Evolutionary conservation across 2,329 filamentous ascomycete species (phyloP), one percentile per base, ranked within the genome.

Genomic region (Verticillium alfalfae): DNA sequence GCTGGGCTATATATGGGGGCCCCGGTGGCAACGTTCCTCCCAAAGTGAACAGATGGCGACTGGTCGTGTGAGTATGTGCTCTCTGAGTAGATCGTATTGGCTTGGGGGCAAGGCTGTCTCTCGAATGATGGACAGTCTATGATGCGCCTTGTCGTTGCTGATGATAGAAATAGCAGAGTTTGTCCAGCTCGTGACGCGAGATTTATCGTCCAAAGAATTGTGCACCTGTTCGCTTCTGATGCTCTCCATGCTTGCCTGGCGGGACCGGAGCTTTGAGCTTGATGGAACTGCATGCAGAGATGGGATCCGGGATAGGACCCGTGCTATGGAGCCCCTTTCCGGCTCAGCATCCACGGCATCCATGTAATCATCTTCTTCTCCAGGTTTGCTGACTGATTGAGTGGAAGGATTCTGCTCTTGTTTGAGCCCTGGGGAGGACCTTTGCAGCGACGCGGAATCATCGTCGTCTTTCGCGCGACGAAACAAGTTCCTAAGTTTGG

Each of bases 161-260:
- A 84, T 81, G 2, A 83, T 86, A 61, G 81, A 81, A 1, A 80
- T 78, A 1, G 83, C 84, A 0, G 88, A 90, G 64, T 86, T 85
- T 5, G 83, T 84, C 89, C 89, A 92, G 71, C 89, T 92, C 2
- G 88, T 91, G 58, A 91, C 84, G 26, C 88, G 77, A n/a, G 87
- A 89, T 65, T 78, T 84, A 22, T 85, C 81, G 45, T 84, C 81
- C n/a, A 49, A 18, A 15, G 73, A 76, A 1, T 67, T 68, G 58
- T 73, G 73, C 49, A 71, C 73, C 39, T 71, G 72, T 6, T 78
- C 76, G 60, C 75, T 79, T 26, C 66, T 67, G 2, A 82, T 65
- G 63, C 80, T 86, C 63, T 82, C 82, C 5, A 86, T 66, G 64
- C 85, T 87, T 1, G 83, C 84, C 66, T 81, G 76, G 39, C 81